Conservation (phyloP, 768 basidiomycete species). For the Daedaleopsis nitida region DNA sequence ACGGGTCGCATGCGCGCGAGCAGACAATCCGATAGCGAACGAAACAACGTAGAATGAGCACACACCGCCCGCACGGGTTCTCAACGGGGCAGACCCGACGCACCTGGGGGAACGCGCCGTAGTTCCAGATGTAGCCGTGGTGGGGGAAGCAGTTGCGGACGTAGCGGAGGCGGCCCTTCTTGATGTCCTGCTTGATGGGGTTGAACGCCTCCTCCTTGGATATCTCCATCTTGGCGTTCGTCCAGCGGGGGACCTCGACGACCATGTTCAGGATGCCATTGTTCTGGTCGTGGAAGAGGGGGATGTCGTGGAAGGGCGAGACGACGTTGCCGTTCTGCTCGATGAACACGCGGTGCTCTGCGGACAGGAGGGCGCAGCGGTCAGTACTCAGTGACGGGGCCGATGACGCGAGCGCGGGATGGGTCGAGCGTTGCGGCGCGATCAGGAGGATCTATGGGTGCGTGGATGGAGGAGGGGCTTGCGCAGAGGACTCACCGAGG, state of each 20-base stretch:
- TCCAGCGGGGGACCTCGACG: constrained; percentile 98
- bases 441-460: constrained; percentile 26
- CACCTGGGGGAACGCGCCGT: constrained; percentile 98
- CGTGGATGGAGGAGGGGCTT: not conserved
- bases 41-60: not conserved
- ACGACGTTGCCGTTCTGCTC: constrained; percentile 86
- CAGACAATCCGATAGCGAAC: not conserved
- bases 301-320: constrained; percentile 94
- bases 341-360: constrained; percentile 95
- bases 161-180: constrained; percentile 93
- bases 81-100: constrained; percentile 24
- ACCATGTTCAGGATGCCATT: constrained; percentile 98
- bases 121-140: constrained; percentile 99
- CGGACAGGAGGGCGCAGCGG: too few relatives aligned
- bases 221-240: constrained; percentile 99
- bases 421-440: constrained; percentile 15
- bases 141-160: constrained; percentile 99
- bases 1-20: not conserved
- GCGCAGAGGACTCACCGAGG: constrained; percentile 60
- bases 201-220: constrained; percentile 99
- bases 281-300: constrained; percentile 94
- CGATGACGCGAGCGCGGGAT: not conserved
- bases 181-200: constrained; percentile 99
- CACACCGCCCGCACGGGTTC: not conserved
- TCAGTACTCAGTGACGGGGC: not conserved